phyloP scores from a whole-genome alignment of 2,329 filamentous ascomycete genomes.

The Phialophora chinensis region DNA sequence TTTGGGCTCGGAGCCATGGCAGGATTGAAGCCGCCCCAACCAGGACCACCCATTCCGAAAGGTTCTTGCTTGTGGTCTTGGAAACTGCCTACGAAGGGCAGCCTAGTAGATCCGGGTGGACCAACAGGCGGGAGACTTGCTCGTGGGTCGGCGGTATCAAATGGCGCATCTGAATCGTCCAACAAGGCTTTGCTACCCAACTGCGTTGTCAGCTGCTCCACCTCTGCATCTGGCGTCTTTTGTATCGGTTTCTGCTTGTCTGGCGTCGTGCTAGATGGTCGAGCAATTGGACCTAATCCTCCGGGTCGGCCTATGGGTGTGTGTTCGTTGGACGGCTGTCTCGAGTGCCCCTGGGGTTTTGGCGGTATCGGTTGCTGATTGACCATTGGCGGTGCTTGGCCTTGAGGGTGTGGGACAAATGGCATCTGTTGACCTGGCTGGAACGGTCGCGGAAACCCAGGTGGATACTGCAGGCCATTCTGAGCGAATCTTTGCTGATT shows the following conservation, averaged over 20 bases:
- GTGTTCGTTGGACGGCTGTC: slow-evolving; percentile 73
- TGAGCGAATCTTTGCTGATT: slow-evolving; percentile 61
- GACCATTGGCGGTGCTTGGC: slow-evolving; percentile 42
- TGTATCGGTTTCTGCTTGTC: slow-evolving; percentile 54
- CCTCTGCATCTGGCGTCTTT: slow-evolving; percentile 57
- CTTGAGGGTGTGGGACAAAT: slow-evolving; percentile 52
- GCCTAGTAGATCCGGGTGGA: slow-evolving; percentile 60
- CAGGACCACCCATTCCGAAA: slow-evolving; percentile 34
- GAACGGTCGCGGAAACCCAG: slow-evolving; percentile 67
- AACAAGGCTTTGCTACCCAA: slow-evolving; percentile 90
- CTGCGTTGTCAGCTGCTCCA: slow-evolving; percentile 77
- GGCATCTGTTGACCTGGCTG: slow-evolving; percentile 59
- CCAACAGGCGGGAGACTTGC: slow-evolving; percentile 50
- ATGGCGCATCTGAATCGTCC: slow-evolving; percentile 73
- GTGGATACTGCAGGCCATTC: slow-evolving; percentile 61
- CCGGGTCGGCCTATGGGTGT: slow-evolving; percentile 81
- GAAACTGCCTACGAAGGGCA: slow-evolving; percentile 43
- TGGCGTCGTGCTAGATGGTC: slow-evolving; percentile 74
- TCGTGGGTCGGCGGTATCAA: slow-evolving; percentile 51
- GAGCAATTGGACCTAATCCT: slow-evolving; percentile 70
- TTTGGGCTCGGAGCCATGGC: slow-evolving; percentile 20
- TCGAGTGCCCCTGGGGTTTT: slow-evolving; percentile 67
- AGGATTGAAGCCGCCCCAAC: slow-evolving; percentile 38
- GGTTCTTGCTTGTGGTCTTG: slow-evolving; percentile 35
- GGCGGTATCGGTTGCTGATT: slow-evolving; percentile 44